Evolutionary conservation across 2,329 filamentous ascomycete species (phyloP).

Genomic region (Arachnomyces sp.): DNA sequence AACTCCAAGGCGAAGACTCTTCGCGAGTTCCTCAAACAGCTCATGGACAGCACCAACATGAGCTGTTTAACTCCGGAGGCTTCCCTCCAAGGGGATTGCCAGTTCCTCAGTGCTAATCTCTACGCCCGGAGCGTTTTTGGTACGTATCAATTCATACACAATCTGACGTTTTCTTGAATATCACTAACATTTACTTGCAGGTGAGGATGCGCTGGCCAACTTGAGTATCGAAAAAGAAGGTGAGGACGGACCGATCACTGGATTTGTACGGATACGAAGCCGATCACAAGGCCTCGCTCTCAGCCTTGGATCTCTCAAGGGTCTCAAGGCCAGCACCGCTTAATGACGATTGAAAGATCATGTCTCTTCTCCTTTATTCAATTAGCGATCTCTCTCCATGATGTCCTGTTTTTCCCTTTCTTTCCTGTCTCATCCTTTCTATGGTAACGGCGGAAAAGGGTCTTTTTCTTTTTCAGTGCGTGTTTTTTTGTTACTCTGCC

Average conservation of each 20-base stretch:
- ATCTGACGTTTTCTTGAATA: conserved; percentile 1
- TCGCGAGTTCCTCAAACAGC: conserved; percentile 80
- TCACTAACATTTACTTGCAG: conserved; percentile 42
- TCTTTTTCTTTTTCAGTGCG: neutral
- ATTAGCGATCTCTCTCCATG: conserved; percentile 10
- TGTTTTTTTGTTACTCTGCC: neutral
- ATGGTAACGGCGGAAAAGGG: neutral
- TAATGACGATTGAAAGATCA: conserved; percentile 26
- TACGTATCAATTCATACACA: conserved; percentile 46
- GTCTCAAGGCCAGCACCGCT: conserved; percentile 62
- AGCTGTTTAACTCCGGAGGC: conserved; percentile 93
- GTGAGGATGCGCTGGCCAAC: conserved; percentile 96
- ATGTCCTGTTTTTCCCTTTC: conserved; percentile 5
- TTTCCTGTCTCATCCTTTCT: neutral
- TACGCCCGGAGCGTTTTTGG: conserved; percentile 97
- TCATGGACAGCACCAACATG: conserved; percentile 99
- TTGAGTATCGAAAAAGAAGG: conserved; percentile 96
- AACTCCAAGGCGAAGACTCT: conserved; percentile 92
- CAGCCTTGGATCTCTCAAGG: conserved; percentile 89
- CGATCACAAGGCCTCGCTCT: conserved; percentile 90
- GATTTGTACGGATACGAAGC: conserved; percentile 95
- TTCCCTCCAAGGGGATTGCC: conserved; percentile 92
- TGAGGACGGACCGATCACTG: conserved; percentile 87
- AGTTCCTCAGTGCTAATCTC: conserved; percentile 93
- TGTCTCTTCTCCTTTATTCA: conserved; percentile 15